A percentile compares a stretch with the other conserved stretches of the same genome.
phyloP scores from a whole-genome alignment of 2,329 filamentous ascomycete species.

The Coniochaeta sp. region DNA sequence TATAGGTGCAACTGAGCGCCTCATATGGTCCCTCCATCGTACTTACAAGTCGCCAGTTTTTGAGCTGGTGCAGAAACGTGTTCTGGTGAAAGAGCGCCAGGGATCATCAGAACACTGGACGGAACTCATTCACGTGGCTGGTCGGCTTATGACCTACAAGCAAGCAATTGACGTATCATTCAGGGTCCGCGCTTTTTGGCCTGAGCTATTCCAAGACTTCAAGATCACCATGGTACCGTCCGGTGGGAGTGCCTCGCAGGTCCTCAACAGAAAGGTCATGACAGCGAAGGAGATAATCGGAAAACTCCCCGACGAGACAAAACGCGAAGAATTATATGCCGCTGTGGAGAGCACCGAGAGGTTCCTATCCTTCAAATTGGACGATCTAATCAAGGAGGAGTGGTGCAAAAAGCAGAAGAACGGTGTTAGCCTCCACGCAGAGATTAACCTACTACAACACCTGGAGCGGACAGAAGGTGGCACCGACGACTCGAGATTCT shows the following conservation, averaged over 20 bases:
- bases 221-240: not conserved
- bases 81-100: not conserved
- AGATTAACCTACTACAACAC: conserved; percentile 22
- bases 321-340: not conserved
- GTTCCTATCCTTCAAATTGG: not conserved
- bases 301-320: not conserved
- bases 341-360: not conserved
- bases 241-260: not conserved
- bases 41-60: not conserved
- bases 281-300: not conserved
- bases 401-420: conserved; percentile 7
- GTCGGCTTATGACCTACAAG: not conserved
- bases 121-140: not conserved
- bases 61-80: not conserved
- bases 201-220: not conserved
- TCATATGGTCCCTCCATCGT: not conserved
- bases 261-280: not conserved
- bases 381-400: not conserved
- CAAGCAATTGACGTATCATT: not conserved
- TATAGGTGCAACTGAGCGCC: not conserved
- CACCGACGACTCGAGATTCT: conserved; percentile 15
- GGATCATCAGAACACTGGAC: not conserved
- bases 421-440: conserved; percentile 21
- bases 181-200: not conserved
- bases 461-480: conserved; percentile 8